Percentiles rank a stretch among this genome's conserved stretches.
Evolutionary conservation across 2,329 filamentous ascomycete genomes (phyloP).

Genomic region (Knoxdaviesia proteae): DNA sequence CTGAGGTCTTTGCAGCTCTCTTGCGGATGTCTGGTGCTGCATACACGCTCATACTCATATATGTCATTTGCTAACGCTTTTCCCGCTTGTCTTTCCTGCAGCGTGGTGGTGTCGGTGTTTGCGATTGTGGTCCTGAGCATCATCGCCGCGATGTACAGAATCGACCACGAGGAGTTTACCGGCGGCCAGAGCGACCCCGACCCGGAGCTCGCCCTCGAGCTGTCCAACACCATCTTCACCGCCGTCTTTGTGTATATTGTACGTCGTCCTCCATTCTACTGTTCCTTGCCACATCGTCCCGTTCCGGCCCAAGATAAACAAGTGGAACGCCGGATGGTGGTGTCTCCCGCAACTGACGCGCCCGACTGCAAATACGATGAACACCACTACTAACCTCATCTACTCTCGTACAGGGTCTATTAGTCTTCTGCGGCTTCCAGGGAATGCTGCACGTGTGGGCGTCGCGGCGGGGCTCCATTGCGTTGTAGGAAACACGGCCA

Average conservation of each 20-base stretch:
- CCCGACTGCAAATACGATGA: too few relatives aligned
- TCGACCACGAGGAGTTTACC: slow-evolving; percentile 64
- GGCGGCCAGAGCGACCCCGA: slow-evolving; percentile 51
- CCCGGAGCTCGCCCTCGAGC: slow-evolving; percentile 50
- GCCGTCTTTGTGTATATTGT: slow-evolving; percentile 80
- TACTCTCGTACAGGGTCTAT: slow-evolving; percentile 42
- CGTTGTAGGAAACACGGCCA: slow-evolving; percentile 25
- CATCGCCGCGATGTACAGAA: slow-evolving; percentile 52
- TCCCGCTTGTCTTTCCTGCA: slow-evolving; percentile 15
- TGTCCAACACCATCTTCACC: slow-evolving; percentile 69
- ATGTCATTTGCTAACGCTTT: slow-evolving; percentile 1
- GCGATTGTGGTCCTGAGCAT: slow-evolving; percentile 43
- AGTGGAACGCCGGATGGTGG: too few relatives aligned
- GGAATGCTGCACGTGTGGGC: slow-evolving; percentile 70
- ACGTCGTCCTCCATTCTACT: slow-evolving; percentile 20
- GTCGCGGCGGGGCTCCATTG: slow-evolving; percentile 66
- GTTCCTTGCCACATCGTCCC: too few relatives aligned
- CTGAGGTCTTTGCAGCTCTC: too few relatives aligned
- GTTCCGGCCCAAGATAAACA: too few relatives aligned
- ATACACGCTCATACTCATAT: background rate
- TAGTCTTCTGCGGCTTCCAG: slow-evolving; percentile 80
- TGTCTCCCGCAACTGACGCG: too few relatives aligned
- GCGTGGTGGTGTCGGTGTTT: slow-evolving; percentile 50
- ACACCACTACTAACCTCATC: too few relatives aligned
- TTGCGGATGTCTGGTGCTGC: too few relatives aligned